Evolutionary conservation across 805 yeast species (phyloP).

Genomic region (Wickerhamomyces pijperi): DNA sequence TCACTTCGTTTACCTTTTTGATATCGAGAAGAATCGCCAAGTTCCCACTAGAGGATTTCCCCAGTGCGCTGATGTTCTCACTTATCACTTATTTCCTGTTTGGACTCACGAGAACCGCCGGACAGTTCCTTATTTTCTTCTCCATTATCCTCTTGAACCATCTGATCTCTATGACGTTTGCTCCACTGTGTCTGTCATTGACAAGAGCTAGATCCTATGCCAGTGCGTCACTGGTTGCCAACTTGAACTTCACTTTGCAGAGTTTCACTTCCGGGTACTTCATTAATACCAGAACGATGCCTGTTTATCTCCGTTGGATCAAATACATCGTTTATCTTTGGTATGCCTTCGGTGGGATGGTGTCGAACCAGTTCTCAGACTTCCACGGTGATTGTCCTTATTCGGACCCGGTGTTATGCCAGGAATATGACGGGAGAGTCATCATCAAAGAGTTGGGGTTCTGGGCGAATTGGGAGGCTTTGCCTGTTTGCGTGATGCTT

Average conservation of each 20-base stretch:
- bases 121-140: conserved; percentile 55
- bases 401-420: conserved; percentile 22
- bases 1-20: conserved; percentile 56
- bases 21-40: conserved; percentile 60
- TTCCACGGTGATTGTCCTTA: conserved; percentile 50
- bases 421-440: conserved; percentile 40
- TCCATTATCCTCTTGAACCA: conserved; percentile 46
- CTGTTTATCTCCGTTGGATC: conserved; percentile 81
- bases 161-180: conserved; percentile 45
- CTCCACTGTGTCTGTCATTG: conserved; percentile 25
- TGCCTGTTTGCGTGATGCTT: conserved; percentile 50
- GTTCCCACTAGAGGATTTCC: conserved; percentile 57
- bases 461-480: conserved; percentile 49
- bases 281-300: conserved; percentile 61
- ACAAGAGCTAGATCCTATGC: conserved; percentile 19
- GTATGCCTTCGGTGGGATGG: conserved; percentile 64
- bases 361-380: conserved; percentile 54
- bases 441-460: conserved; percentile 50
- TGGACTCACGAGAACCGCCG: too few species aligned
- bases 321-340: conserved; percentile 68
- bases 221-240: conserved; percentile 13
- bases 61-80: conserved; percentile 49
- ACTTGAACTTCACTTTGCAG: conserved; percentile 31
- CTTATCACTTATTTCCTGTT: conserved; percentile 66
- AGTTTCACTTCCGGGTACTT: conserved; percentile 77